These are phyloP conservation scores for Spizellomyces sp. DNA, from an alignment of 192 early-diverging fungal genomes.

Conservation along the genomic window DNA sequence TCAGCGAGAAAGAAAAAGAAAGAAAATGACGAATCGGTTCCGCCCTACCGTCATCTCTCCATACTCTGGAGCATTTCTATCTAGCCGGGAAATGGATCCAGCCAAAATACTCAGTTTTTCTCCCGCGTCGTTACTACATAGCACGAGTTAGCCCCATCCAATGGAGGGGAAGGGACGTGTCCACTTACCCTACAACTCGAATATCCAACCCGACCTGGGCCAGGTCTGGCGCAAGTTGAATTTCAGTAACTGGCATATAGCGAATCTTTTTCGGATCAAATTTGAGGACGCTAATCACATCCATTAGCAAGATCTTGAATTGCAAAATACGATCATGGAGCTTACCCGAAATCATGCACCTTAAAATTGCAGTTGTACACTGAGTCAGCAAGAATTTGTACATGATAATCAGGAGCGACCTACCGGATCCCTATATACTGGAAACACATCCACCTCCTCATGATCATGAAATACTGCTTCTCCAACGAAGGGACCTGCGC, in stretches of 20 bases:
- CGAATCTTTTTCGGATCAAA: constrained; percentile 74
- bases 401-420: neutral
- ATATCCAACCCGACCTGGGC: constrained; percentile 83
- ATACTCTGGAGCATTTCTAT: constrained; percentile 82
- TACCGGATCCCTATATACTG: constrained; percentile 65
- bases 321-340: neutral
- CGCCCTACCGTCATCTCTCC: constrained; percentile 67
- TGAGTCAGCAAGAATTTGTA: constrained; percentile 1
- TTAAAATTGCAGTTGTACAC: neutral
- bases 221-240: constrained; percentile 65
- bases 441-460: constrained; percentile 73
- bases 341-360: constrained; percentile 75
- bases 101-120: constrained; percentile 80
- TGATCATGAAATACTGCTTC: constrained; percentile 80
- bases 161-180: neutral
- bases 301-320: neutral
- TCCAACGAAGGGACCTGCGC: constrained; percentile 82
- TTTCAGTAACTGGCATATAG: constrained; percentile 71
- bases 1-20: too few relatives aligned
- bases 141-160: constrained; percentile 12
- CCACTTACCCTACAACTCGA: constrained; percentile 58
- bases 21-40: neutral
- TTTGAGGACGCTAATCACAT: constrained; percentile 48
- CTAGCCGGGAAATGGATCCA: constrained; percentile 78
- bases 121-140: constrained; percentile 68